Evolutionary conservation across 495 filamentous ascomycete species (phyloP).

Genomic region (Pyronema domesticum): DNA sequence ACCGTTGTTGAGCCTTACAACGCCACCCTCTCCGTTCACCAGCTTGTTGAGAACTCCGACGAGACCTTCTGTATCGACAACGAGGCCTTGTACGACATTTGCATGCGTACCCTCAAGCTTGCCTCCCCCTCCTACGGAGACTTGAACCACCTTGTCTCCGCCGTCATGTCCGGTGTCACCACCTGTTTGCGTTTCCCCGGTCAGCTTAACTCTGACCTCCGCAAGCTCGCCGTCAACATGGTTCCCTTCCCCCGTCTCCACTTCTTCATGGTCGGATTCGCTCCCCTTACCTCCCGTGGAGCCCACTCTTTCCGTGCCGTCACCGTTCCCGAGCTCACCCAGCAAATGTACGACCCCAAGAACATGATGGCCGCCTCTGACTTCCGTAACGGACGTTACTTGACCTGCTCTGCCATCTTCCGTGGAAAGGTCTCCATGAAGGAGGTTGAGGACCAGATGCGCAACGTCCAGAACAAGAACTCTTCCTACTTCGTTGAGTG

Average conservation of each 20-base stretch:
- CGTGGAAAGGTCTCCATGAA: conserved; percentile 99
- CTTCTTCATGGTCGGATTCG: conserved; percentile 99
- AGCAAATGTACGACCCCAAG: conserved; percentile 99
- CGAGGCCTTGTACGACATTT: conserved; percentile 99
- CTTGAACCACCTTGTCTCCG: conserved; percentile 97
- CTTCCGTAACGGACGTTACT: conserved; percentile 98
- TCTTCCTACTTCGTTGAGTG: conserved; percentile 99
- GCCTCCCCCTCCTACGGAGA: conserved; percentile 96
- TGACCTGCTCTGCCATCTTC: conserved; percentile 99
- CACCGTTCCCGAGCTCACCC: conserved; percentile 93
- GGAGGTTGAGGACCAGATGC: conserved; percentile 99
- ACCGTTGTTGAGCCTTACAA: conserved; percentile 99
- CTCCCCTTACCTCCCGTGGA: conserved; percentile 91
- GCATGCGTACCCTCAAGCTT: conserved; percentile 98
- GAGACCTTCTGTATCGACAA: conserved; percentile 99
- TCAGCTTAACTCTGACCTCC: conserved; percentile 98
- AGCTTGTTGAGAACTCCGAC: conserved; percentile 98
- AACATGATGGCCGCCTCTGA: conserved; percentile 99
- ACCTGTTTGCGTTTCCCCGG: conserved; percentile 98
- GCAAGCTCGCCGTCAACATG: conserved; percentile 99
- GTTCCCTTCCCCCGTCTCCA: conserved; percentile 99
- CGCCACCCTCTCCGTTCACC: conserved; percentile 95
- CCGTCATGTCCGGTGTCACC: conserved; percentile 99
- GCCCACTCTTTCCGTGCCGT: conserved; percentile 92
- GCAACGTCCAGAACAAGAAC: conserved; percentile 99